Evolutionary conservation across 352 stramenopile genomes (phyloP).

Genomic region (Elongisporangium anandrum): DNA sequence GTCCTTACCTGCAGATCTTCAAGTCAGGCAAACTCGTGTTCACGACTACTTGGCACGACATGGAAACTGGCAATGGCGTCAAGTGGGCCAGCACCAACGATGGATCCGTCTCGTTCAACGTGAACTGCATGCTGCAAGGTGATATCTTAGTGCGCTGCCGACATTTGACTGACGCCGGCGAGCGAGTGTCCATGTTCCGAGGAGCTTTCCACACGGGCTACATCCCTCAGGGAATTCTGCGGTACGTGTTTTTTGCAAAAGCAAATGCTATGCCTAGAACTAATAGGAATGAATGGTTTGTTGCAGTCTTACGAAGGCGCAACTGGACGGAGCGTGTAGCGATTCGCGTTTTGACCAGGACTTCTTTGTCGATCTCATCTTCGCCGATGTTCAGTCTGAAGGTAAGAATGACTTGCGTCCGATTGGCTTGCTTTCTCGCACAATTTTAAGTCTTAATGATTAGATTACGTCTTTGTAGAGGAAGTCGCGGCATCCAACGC

Average conservation of each 20-base stretch:
- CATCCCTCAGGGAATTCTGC: constrained; percentile 92
- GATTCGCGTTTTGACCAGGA: constrained; percentile 93
- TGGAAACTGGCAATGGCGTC: constrained; percentile 83
- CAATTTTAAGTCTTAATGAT: not conserved
- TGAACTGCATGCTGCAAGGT: constrained; percentile 96
- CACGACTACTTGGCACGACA: constrained; percentile 89
- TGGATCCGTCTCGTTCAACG: constrained; percentile 91
- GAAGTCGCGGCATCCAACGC: constrained; percentile 8
- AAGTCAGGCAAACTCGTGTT: constrained; percentile 96
- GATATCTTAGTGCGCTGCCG: constrained; percentile 96
- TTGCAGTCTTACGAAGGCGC: constrained; percentile 91
- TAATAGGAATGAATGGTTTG: no score
- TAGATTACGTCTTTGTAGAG: constrained; percentile 7
- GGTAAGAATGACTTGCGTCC: constrained; percentile 16
- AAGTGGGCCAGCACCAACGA: constrained; percentile 89
- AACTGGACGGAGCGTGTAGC: constrained; percentile 93
- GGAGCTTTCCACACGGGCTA: constrained; percentile 98
- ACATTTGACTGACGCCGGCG: constrained; percentile 87
- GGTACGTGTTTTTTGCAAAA: constrained; percentile 28
- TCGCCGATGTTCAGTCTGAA: constrained; percentile 90
- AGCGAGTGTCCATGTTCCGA: constrained; percentile 96
- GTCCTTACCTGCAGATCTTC: constrained; percentile 98
- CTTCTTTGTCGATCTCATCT: constrained; percentile 97
- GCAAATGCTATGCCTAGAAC: no score
- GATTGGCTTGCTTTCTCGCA: not conserved